phyloP scores from a whole-genome alignment of 1,284 basidiomycete genomes.

The Ceratobasidium sp. region DNA sequence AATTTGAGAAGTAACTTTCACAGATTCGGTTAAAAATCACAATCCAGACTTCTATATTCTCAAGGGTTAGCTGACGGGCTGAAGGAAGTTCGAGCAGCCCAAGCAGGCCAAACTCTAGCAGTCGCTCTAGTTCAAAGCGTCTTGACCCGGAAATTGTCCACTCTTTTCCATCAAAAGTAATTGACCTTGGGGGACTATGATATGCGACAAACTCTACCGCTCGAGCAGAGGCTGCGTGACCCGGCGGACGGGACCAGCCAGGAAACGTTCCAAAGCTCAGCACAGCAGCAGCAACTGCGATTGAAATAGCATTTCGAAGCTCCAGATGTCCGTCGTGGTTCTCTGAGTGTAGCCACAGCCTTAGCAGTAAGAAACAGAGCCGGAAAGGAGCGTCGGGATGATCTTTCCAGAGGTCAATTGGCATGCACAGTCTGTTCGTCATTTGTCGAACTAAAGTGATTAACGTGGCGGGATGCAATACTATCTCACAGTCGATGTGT shows the following conservation, averaged over 20 bases:
- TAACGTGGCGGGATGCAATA: conserved; percentile 5
- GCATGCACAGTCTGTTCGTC: background rate
- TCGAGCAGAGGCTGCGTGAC: background rate
- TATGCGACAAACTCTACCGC: background rate
- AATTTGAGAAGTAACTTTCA: too few relatives aligned
- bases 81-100: background rate
- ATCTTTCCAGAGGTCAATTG: background rate
- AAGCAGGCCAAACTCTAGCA: conserved; percentile 1
- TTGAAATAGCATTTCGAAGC: background rate
- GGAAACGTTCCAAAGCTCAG: background rate
- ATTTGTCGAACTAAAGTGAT: background rate
- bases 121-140: background rate
- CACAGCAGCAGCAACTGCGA: background rate
- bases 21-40: background rate
- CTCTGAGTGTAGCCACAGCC: background rate
- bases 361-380: background rate
- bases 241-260: background rate
- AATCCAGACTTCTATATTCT: background rate
- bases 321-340: background rate
- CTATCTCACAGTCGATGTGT: background rate
- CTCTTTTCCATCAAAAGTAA: background rate
- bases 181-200: background rate
- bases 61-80: background rate
- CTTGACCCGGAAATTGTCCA: too few relatives aligned
- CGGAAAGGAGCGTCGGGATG: background rate